Evolutionary conservation across 2,329 filamentous ascomycete genomes (phyloP).

Genomic region (Aspergillus sp.): DNA sequence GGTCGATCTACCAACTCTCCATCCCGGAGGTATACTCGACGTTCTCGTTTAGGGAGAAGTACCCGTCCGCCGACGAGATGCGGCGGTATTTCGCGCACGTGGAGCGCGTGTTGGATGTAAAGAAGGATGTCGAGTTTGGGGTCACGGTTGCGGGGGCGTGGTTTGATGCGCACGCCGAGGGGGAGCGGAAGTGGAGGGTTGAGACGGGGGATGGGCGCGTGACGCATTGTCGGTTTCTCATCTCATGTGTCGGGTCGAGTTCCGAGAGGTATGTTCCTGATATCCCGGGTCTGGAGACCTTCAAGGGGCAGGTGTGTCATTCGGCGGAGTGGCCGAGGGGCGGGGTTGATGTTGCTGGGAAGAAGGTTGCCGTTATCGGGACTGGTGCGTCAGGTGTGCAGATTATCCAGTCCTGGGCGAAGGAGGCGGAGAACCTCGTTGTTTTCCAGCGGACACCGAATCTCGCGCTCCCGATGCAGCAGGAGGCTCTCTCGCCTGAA

Average conservation of each 20-base stretch:
- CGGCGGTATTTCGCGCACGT: constrained; percentile 53
- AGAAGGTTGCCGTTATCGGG: constrained; percentile 59
- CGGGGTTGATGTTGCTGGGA: constrained; percentile 50
- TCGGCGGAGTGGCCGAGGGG: constrained; percentile 59
- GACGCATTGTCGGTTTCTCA: constrained; percentile 48
- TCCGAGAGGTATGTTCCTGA: constrained; percentile 50
- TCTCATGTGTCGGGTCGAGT: constrained; percentile 52
- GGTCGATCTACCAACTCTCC: constrained; percentile 13
- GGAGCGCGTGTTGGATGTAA: constrained; percentile 48
- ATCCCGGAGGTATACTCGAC: constrained; percentile 52
- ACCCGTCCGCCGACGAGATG: constrained; percentile 42
- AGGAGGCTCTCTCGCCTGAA: neutral
- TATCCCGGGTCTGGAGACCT: constrained; percentile 46
- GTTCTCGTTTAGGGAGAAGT: constrained; percentile 48
- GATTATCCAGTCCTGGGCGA: constrained; percentile 62
- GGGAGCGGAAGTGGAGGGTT: constrained; percentile 49
- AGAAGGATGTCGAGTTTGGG: constrained; percentile 52
- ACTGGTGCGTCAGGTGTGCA: constrained; percentile 61
- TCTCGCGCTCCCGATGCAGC: constrained; percentile 55
- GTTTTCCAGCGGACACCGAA: constrained; percentile 69
- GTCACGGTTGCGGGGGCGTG: constrained; percentile 46
- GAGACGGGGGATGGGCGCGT: constrained; percentile 45
- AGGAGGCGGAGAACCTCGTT: constrained; percentile 55
- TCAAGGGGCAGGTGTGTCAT: constrained; percentile 59
- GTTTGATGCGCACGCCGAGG: constrained; percentile 37